Conservation (phyloP, 1,139 yeast genomes). For the Trichomonascaceae sp. region DNA sequence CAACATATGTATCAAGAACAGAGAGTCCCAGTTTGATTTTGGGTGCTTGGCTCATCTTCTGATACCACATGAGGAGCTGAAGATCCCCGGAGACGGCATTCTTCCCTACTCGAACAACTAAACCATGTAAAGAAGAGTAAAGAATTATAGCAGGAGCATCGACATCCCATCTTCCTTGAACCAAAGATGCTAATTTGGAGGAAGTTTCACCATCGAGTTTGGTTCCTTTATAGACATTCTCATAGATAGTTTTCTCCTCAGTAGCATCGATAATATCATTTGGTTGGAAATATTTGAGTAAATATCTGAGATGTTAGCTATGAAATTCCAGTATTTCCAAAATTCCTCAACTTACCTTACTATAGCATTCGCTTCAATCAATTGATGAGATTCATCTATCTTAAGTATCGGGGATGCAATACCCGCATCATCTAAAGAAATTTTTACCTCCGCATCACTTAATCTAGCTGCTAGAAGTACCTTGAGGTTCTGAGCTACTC, state of each 20-base stretch:
- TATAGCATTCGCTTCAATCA: slow-evolving; percentile 77
- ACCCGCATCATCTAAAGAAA: slow-evolving; percentile 5
- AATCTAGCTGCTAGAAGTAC: slow-evolving; percentile 20
- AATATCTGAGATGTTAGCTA: slow-evolving; percentile 28
- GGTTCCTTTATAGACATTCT: slow-evolving; percentile 23
- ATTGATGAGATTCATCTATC: slow-evolving; percentile 20
- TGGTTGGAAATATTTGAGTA: slow-evolving; percentile 23
- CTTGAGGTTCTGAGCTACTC: slow-evolving; percentile 21
- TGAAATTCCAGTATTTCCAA: slow-evolving; percentile 35
- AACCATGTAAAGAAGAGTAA: slow-evolving; percentile 29
- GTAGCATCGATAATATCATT: slow-evolving; percentile 18
- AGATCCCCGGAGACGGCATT: slow-evolving; percentile 28
- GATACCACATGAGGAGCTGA: slow-evolving; percentile 30
- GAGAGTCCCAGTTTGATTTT: slow-evolving; percentile 15
- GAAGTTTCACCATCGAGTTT: slow-evolving; percentile 23
- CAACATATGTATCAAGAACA: slow-evolving; percentile 21
- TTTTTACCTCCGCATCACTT: slow-evolving; percentile 12
- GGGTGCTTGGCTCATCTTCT: slow-evolving; percentile 22
- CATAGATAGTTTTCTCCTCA: slow-evolving; percentile 24
- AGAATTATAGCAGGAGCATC: slow-evolving; percentile 25
- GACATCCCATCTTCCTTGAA: slow-evolving; percentile 12
- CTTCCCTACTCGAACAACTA: slow-evolving; percentile 28
- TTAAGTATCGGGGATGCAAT: slow-evolving; percentile 8
- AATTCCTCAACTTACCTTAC: slow-evolving; percentile 52
- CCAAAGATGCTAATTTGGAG: slow-evolving; percentile 13